phyloP scores from a whole-genome alignment of 1,284 basidiomycete species.

The Sphagnurus paluster region DNA sequence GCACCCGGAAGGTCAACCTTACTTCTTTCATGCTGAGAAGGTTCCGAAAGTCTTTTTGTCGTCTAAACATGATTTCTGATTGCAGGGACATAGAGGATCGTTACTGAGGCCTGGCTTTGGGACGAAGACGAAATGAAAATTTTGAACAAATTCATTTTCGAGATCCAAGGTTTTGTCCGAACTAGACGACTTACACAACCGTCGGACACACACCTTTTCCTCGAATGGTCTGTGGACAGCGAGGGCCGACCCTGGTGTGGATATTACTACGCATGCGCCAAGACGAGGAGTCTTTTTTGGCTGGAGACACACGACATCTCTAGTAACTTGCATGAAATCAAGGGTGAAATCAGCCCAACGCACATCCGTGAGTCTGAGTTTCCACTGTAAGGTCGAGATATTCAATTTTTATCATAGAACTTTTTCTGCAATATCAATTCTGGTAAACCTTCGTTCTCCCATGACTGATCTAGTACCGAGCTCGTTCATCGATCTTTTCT shows the following conservation, averaged over 20 bases:
- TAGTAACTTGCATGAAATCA: constrained; percentile 12
- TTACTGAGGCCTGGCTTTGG: constrained; percentile 21
- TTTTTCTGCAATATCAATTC: constrained; percentile 24
- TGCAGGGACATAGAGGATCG: constrained; percentile 17
- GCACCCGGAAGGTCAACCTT: constrained; percentile 41
- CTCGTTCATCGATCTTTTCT: background rate
- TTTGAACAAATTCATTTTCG: constrained; percentile 16
- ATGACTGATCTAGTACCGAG: background rate
- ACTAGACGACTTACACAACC: constrained; percentile 14
- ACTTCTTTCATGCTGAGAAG: constrained; percentile 35
- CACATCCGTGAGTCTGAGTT: constrained; percentile 20
- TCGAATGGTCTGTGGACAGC: constrained; percentile 15
- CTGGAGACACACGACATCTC: constrained; percentile 20
- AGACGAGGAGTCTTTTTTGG: constrained; percentile 26
- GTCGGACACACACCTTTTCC: constrained; percentile 21
- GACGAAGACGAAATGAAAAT: constrained; percentile 18
- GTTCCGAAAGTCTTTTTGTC: constrained; percentile 20
- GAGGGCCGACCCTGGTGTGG: constrained; percentile 21
- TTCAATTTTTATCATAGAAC: constrained; percentile 10
- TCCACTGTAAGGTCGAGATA: background rate
- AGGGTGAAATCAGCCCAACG: constrained; percentile 17
- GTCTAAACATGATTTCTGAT: background rate
- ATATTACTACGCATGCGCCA: constrained; percentile 26
- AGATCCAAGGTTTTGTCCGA: constrained; percentile 19
- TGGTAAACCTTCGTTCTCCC: constrained; percentile 21